phyloP scores from a whole-genome alignment of 805 yeast species.

The Candida saitoana region DNA sequence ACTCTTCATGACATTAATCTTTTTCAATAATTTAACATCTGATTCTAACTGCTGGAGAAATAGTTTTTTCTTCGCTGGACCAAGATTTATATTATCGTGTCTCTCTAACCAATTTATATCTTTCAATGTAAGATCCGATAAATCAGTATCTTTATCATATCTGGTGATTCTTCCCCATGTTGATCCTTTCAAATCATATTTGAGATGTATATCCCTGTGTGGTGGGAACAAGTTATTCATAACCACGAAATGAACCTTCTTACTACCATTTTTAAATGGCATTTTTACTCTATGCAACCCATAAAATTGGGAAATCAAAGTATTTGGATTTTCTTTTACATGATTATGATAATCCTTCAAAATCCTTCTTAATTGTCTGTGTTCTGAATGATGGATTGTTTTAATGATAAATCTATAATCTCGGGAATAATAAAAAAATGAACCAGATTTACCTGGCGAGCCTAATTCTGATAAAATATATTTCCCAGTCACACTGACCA shows the following conservation, averaged over 20 bases:
- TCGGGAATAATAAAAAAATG: constrained; percentile 90
- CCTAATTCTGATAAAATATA: constrained; percentile 88
- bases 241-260: constrained; percentile 87
- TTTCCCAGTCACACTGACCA: constrained; percentile 87
- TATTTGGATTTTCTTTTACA: constrained; percentile 79
- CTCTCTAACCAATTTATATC: constrained; percentile 85
- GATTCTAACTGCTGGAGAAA: constrained; percentile 66
- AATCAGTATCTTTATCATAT: constrained; percentile 20
- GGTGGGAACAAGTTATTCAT: constrained; percentile 98
- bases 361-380: constrained; percentile 70
- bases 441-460: constrained; percentile 95
- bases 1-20: constrained; percentile 86
- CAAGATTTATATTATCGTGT: constrained; percentile 62
- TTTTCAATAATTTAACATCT: constrained; percentile 71
- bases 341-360: constrained; percentile 76
- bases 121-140: constrained; percentile 55
- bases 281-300: constrained; percentile 92
- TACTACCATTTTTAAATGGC: constrained; percentile 58
- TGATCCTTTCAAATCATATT: constrained; percentile 92
- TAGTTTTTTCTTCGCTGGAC: constrained; percentile 59
- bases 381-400: constrained; percentile 92
- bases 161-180: constrained; percentile 71
- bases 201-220: constrained; percentile 75
- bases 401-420: constrained; percentile 93
- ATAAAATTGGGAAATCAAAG: constrained; percentile 90